Conservation (phyloP, 2,329 filamentous ascomycete genomes). For the Didymosphaeria variabile region DNA sequence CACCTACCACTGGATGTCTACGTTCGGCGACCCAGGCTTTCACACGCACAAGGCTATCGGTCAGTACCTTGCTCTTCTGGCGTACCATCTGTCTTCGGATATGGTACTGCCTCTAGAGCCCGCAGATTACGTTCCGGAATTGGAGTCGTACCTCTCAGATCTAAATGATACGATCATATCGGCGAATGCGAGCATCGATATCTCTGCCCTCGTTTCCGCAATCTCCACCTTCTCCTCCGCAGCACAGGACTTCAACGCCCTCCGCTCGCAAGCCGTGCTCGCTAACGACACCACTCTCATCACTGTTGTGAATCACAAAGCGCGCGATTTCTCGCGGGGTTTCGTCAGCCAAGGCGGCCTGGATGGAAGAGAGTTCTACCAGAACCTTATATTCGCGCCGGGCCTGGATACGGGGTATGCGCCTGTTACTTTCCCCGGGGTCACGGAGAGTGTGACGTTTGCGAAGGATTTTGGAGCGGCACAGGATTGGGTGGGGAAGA, state of each 20-base stretch:
- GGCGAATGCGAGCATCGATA: constrained; percentile 41
- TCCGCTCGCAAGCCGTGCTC: constrained; percentile 42
- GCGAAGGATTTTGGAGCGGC: constrained; percentile 39
- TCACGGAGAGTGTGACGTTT: constrained; percentile 50
- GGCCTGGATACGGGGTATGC: constrained; percentile 54
- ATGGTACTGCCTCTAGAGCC: constrained; percentile 52
- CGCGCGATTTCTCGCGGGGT: constrained; percentile 56
- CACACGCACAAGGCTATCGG: constrained; percentile 60
- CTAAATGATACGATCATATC: constrained; percentile 43
- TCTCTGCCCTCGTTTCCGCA: constrained; percentile 42
- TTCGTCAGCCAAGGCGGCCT: constrained; percentile 59
- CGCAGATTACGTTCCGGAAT: constrained; percentile 49
- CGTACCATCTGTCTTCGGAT: constrained; percentile 54
- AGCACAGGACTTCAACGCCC: constrained; percentile 37
- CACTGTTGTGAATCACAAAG: constrained; percentile 55
- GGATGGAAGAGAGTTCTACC: constrained; percentile 56
- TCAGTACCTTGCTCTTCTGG: constrained; percentile 55
- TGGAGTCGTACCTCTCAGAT: constrained; percentile 47
- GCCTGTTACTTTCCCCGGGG: constrained; percentile 49
- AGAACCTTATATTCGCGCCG: constrained; percentile 58
- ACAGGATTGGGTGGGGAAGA: constrained; percentile 48
- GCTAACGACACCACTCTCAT: constrained; percentile 40
- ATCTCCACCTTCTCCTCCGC: constrained; percentile 48
- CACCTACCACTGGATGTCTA: constrained; percentile 62
- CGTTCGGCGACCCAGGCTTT: constrained; percentile 62